These are phyloP conservation scores for Diaporthe nobilis DNA, from an alignment of 2,329 filamentous ascomycete species.

Conservation along the genomic window DNA sequence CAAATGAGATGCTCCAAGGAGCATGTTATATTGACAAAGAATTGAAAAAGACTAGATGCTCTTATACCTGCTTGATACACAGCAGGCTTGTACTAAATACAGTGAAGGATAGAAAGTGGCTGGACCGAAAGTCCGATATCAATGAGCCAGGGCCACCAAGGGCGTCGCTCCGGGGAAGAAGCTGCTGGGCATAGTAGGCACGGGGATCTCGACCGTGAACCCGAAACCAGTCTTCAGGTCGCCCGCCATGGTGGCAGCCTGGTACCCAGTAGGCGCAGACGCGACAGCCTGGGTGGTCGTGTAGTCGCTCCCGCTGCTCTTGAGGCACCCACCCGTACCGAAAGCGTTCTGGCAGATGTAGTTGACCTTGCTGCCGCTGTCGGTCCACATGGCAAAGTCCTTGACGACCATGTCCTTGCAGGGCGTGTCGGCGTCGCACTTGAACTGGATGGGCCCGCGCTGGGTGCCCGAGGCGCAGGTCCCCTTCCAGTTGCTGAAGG, in stretches of 20 bases:
- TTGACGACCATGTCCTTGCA: slow-evolving; percentile 66
- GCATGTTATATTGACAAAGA: background rate
- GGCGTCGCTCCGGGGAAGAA: slow-evolving; percentile 40
- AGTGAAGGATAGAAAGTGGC: background rate
- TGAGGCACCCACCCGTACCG: slow-evolving; percentile 43
- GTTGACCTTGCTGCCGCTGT: slow-evolving; percentile 53
- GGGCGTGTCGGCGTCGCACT: slow-evolving; percentile 64
- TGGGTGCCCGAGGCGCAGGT: slow-evolving; percentile 62
- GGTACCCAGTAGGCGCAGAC: slow-evolving; percentile 19
- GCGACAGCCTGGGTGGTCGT: slow-evolving; percentile 41
- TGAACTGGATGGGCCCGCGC: slow-evolving; percentile 67
- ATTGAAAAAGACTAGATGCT: background rate
- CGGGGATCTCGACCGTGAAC: slow-evolving; percentile 35
- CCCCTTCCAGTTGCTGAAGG: slow-evolving; percentile 69
- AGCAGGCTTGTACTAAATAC: background rate
- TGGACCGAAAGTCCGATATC: background rate
- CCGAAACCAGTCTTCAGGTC: slow-evolving; percentile 37
- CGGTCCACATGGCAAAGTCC: slow-evolving; percentile 68
- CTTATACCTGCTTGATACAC: background rate
- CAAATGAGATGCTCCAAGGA: no score
- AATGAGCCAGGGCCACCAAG: slow-evolving; percentile 28
- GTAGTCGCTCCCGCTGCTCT: slow-evolving; percentile 35
- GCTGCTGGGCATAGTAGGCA: slow-evolving; percentile 37
- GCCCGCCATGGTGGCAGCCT: slow-evolving; percentile 38
- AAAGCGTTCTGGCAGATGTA: slow-evolving; percentile 44